These are phyloP conservation scores for Ophiognomonia clavigignenti-juglandacearum DNA, from an alignment of 2,329 filamentous ascomycete genomes.

Conservation along the genomic window DNA sequence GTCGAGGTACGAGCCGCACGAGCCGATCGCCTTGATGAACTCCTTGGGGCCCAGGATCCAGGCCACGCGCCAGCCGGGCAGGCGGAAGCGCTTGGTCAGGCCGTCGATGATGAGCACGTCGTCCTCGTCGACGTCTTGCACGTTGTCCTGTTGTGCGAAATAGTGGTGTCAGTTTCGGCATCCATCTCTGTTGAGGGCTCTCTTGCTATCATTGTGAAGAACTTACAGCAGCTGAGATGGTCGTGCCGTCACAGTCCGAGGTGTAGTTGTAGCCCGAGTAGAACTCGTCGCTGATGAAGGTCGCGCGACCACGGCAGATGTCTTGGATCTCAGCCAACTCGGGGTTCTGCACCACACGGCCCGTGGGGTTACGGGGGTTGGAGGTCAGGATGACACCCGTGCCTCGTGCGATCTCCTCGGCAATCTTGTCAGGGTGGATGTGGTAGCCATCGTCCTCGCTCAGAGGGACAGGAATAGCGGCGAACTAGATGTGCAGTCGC, in stretches of 20 bases:
- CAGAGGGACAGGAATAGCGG: constrained; percentile 80
- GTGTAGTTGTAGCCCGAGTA: constrained; percentile 97
- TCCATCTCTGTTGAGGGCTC: not conserved
- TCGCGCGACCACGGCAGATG: constrained; percentile 84
- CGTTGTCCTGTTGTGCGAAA: constrained; percentile 57
- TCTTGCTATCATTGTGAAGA: not conserved
- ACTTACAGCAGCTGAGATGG: constrained; percentile 69
- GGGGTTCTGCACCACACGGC: constrained; percentile 77
- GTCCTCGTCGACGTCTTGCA: constrained; percentile 83
- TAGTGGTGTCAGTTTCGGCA: not conserved
- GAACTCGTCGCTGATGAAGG: constrained; percentile 94
- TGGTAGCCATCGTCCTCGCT: constrained; percentile 84
- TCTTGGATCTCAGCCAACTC: constrained; percentile 89
- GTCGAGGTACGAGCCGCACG: constrained; percentile 89
- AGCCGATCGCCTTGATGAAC: constrained; percentile 89
- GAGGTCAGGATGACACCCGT: constrained; percentile 88
- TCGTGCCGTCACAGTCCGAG: constrained; percentile 81
- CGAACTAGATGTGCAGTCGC: constrained; percentile 52
- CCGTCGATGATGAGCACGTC: constrained; percentile 94
- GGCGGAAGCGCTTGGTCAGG: constrained; percentile 91
- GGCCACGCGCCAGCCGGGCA: constrained; percentile 93
- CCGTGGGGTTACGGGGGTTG: constrained; percentile 92
- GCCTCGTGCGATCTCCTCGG: constrained; percentile 82
- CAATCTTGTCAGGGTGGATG: constrained; percentile 89
- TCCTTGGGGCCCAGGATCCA: constrained; percentile 97